Conservation (phyloP, 108 stramenopile species). For the Fragilariopsis cylindrus region DNA sequence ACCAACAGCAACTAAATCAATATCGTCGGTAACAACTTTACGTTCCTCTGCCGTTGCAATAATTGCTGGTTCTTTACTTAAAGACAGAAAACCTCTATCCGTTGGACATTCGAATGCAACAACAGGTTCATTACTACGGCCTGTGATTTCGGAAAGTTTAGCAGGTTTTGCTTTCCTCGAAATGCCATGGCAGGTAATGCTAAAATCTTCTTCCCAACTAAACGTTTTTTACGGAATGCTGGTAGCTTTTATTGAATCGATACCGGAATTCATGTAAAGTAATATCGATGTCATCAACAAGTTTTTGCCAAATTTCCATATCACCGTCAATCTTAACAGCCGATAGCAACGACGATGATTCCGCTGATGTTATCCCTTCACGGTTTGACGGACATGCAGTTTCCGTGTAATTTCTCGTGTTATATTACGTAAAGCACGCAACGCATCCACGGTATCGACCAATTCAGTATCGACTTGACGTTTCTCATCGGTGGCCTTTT, state of each 20-base stretch:
- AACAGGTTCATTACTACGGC: conserved; percentile 31
- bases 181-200: conserved; percentile 19
- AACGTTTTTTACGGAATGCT: conserved; percentile 25
- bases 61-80: conserved; percentile 36
- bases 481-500: conserved; percentile 38
- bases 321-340: not conserved
- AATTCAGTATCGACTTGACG: conserved; percentile 7
- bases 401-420: conserved; percentile 54
- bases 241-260: conserved; percentile 41
- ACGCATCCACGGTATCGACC: conserved; percentile 44
- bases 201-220: conserved; percentile 38
- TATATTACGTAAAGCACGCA: conserved; percentile 51
- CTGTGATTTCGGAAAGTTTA: conserved; percentile 27
- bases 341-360: not conserved
- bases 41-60: conserved; percentile 26
- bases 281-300: conserved; percentile 63
- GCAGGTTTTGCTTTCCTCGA: conserved; percentile 4
- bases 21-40: conserved; percentile 30
- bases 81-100: conserved; percentile 32
- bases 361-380: conserved; percentile 5
- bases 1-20: conserved; percentile 30
- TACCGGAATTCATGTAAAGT: conserved; percentile 73
- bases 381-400: conserved; percentile 22
- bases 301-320: conserved; percentile 40
- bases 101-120: conserved; percentile 34